Evolutionary conservation across 2,329 filamentous ascomycete genomes (phyloP), one percentile per base, ranked within the genome.

Genomic region (Aspergillus sojae): DNA sequence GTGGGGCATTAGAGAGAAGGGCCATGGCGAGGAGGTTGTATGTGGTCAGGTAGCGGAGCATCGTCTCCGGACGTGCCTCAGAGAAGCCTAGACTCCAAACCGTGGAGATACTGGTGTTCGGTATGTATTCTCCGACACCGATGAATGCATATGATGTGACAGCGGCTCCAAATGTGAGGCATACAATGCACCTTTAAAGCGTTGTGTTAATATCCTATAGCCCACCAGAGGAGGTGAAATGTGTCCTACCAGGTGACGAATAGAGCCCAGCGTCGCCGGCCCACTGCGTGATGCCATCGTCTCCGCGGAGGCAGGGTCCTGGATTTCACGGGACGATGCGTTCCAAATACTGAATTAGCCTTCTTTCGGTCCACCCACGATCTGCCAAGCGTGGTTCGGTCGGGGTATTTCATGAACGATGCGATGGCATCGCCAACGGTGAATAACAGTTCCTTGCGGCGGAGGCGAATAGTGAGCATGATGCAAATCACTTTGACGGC

Each of bases 351-450:
- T 26, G 19, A 10, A 0, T 48, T 48, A 4, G 39, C 39, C 5
- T n/a, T 9, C 16, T n/a, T 41, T 41, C 0, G 39, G 7, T 41
- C 39, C 12, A 41, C 19, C 14, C 14, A 41, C 6, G 11, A 41
- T n/a, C 39, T 16, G 19, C 45, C 21, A 21, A 26, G 45, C 26
- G 74, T 77, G 3, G 66, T 68, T 1, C 54, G 52, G 63, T 77
- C 75, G 3, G 69, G 71, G 0, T 56, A 50, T 5, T 70, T 60
- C 2, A 78, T 68, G 46, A 77, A 79, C 1, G 75, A 77, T 2
- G 69, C 57, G 5, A 77, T 71, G 5, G 71, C 71, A 61, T 79
- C 77, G 16, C 77, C 77, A 9, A 77, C 62, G 0, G 76, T 78
- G 1, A 74, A 63, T 0, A 79, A 48, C 55, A 57, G 14, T 32